Evolutionary conservation across 2,329 filamentous ascomycete genomes (phyloP).

Genomic region (Leptodontidium sp.): DNA sequence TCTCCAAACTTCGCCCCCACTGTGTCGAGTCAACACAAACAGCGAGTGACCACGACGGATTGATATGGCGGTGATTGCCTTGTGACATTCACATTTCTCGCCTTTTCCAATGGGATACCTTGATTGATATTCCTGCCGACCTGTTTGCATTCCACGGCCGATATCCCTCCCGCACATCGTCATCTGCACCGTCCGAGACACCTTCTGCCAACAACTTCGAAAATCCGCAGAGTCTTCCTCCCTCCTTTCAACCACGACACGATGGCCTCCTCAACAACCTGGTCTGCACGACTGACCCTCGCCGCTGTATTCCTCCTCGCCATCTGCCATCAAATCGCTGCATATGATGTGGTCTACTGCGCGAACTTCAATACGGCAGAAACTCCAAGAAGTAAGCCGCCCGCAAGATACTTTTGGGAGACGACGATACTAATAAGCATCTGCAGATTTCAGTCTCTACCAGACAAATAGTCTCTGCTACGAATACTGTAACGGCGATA

Average conservation of each 20-base stretch:
- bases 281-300: constrained; percentile 39
- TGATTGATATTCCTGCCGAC: constrained; percentile 37
- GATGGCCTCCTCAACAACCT: constrained; percentile 19
- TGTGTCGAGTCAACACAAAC: not conserved
- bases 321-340: constrained; percentile 30
- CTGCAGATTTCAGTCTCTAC: constrained; percentile 61
- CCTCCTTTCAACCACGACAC: constrained; percentile 21
- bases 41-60: not conserved
- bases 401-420: constrained; percentile 8
- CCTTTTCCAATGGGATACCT: constrained; percentile 42
- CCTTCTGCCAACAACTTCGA: constrained; percentile 18
- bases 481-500: constrained; percentile 58
- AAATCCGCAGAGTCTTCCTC: constrained; percentile 10
- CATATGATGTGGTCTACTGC: constrained; percentile 49
- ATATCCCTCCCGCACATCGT: constrained; percentile 23
- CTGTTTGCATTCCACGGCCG: constrained; percentile 35
- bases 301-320: constrained; percentile 34
- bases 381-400: constrained; percentile 52
- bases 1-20: not conserved
- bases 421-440: constrained; percentile 26
- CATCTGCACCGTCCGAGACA: constrained; percentile 29
- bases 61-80: constrained; percentile 36
- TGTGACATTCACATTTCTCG: constrained; percentile 26
- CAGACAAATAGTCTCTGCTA: constrained; percentile 77
- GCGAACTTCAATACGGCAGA: constrained; percentile 56